A percentile compares a stretch with the other conserved stretches of the same genome.
These are phyloP conservation scores for Colletotrichum chrysophilum DNA, from an alignment of 2,329 filamentous ascomycete species.

Conservation along the genomic window DNA sequence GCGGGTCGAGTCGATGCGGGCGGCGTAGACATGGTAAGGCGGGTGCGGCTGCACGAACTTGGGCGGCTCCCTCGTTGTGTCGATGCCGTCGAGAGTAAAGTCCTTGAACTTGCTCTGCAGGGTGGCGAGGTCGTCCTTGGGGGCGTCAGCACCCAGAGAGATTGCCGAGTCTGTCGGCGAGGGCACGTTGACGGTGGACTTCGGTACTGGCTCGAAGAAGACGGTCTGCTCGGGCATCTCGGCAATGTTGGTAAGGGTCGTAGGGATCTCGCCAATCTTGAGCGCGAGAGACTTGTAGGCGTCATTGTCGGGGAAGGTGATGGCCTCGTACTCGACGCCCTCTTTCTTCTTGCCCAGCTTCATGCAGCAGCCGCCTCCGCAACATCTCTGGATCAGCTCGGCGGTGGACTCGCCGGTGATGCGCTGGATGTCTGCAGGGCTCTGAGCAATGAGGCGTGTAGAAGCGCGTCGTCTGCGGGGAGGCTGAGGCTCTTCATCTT, in stretches of 20 bases:
- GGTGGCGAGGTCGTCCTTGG: constrained; percentile 33
- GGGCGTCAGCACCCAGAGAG: constrained; percentile 45
- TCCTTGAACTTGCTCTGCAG: constrained; percentile 27
- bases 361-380: constrained; percentile 69
- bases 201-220: constrained; percentile 66
- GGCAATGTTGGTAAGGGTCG: constrained; percentile 71
- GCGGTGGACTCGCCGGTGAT: constrained; percentile 69
- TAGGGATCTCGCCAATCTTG: constrained; percentile 77
- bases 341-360: constrained; percentile 48
- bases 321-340: constrained; percentile 55
- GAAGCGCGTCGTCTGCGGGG: constrained; percentile 66
- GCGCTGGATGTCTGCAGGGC: constrained; percentile 64
- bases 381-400: constrained; percentile 66
- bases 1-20: constrained; percentile 82
- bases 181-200: constrained; percentile 32
- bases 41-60: constrained; percentile 93
- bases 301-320: constrained; percentile 76
- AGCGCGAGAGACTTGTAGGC: constrained; percentile 83
- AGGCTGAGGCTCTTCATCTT: constrained; percentile 50
- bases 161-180: constrained; percentile 57
- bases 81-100: constrained; percentile 47
- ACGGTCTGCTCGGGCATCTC: constrained; percentile 79
- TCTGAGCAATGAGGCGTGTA: constrained; percentile 70
- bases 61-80: constrained; percentile 76
- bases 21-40: constrained; percentile 89